Base-by-base conservation (phyloP, 2,329 filamentous ascomycete genomes). In the Fusarium mexicanum region DNA sequence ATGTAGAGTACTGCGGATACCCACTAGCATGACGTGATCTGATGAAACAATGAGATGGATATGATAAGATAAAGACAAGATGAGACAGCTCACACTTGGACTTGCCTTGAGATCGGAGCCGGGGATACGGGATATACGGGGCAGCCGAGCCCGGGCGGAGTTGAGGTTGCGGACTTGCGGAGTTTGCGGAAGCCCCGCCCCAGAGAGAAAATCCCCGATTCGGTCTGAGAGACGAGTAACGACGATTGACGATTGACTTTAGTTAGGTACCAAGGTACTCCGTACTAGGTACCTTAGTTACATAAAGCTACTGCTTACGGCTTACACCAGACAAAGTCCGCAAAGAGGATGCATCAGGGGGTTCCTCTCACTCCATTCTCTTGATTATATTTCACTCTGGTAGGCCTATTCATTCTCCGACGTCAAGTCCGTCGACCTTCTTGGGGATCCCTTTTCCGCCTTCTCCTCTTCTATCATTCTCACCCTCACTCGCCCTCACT, bases 161-260 rank as follows among this genome's bases (percentile, higher is more conserved):
- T 66, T 33, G 63, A 74, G 75, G 61, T 74, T 80, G 78, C 79
- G 79, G 79, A 80, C 59, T 79, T 80, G 78, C 76, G 76, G 77
- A 78, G 67, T 78, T 78, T 78, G 62, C 48, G 41, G 69, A 40
- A 29, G 61, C 47, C 53, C 67, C 54, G 67, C 29, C 35, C 6
- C 29, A 41, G 24, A 38, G 48, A 51, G 31, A 62, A 62, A 69
- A 44, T 58, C 50, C 61, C 69, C 69, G 63, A 71, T 69, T 63
- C 60, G 76, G 71, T 59, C 54, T 74, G 61, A 48, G 51, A 69
- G 57, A 76, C 74, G 76, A 73, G 46, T 35, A 46, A 24, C 11
- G 18, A 35, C n/a, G 24, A 47, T 31, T 38, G 13, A 35, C 13
- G 10, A 31, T 33, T 31, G 22, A 35, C 55, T 12, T 47, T 47